Conservation (phyloP, 2,329 filamentous ascomycete species). For the Ilyonectria mors-panacis region DNA sequence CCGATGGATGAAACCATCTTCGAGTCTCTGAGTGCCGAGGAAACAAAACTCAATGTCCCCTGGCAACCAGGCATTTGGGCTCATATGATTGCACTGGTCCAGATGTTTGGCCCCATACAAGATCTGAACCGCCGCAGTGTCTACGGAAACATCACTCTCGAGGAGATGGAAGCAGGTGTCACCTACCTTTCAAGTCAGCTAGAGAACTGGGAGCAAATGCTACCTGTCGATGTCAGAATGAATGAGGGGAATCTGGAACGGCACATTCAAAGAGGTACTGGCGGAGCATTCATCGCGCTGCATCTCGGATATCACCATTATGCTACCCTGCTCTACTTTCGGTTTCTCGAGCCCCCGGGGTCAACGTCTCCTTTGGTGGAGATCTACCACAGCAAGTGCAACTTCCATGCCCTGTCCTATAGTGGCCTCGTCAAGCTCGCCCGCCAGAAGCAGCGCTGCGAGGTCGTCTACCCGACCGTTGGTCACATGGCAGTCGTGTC, state of each 20-base stretch:
- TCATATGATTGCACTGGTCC: conserved; percentile 52
- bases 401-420: conserved; percentile 48
- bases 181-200: conserved; percentile 25
- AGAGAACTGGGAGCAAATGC: conserved; percentile 31
- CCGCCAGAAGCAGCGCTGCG: conserved; percentile 18
- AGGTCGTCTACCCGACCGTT: conserved; percentile 34
- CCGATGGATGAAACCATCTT: conserved; percentile 50
- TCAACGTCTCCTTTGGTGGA: background rate
- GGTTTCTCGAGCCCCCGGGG: conserved; percentile 47
- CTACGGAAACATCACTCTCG: conserved; percentile 21
- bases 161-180: conserved; percentile 21
- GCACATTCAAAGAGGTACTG: conserved; percentile 45
- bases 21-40: conserved; percentile 21
- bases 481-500: conserved; percentile 42
- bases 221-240: conserved; percentile 28
- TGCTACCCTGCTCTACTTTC: conserved; percentile 55
- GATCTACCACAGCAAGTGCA: conserved; percentile 36
- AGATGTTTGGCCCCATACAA: conserved; percentile 52
- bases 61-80: conserved; percentile 53
- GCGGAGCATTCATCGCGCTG: conserved; percentile 53
- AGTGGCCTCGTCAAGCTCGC: conserved; percentile 43
- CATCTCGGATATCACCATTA: conserved; percentile 57
- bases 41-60: background rate
- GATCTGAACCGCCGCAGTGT: conserved; percentile 51
- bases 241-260: conserved; percentile 39